A percentile compares a stretch with the other conserved stretches of the same genome.
Conservation (phyloP, 2,329 filamentous ascomycete genomes). For the Xylogone sp. region DNA sequence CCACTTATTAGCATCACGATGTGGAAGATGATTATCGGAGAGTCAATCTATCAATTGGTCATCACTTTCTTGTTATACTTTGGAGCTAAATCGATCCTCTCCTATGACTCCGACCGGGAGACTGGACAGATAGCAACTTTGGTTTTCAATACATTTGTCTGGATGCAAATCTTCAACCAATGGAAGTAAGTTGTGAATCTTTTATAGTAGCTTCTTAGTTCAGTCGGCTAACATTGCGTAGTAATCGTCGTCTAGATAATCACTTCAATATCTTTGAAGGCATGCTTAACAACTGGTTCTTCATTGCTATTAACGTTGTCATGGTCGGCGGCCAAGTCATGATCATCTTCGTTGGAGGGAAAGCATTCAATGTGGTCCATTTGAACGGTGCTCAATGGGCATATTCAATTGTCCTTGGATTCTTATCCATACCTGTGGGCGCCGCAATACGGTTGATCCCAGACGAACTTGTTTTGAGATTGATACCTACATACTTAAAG, state of each 20-base stretch:
- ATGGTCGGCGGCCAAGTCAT: conserved; percentile 89
- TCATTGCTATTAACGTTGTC: conserved; percentile 76
- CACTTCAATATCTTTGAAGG: conserved; percentile 94
- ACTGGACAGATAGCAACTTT: conserved; percentile 64
- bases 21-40: conserved; percentile 99
- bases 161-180: conserved; percentile 99
- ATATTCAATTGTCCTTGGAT: conserved; percentile 77
- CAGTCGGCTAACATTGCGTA: conserved; percentile 29
- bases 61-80: conserved; percentile 83
- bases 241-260: conserved; percentile 90
- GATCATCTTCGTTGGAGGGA: conserved; percentile 83
- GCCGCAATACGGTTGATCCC: conserved; percentile 79
- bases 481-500: conserved; percentile 26
- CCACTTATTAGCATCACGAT: conserved; percentile 82
- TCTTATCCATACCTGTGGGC: conserved; percentile 82
- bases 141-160: conserved; percentile 97
- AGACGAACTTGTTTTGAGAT: conserved; percentile 44
- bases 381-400: conserved; percentile 80
- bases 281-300: conserved; percentile 80
- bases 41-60: conserved; percentile 81
- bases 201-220: conserved; percentile 11
- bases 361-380: conserved; percentile 62
- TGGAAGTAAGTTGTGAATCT: conserved; percentile 67
- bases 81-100: conserved; percentile 58
- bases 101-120: conserved; percentile 45